Evolutionary conservation across 257 asterid species (phyloP), one percentile per base, ranked within the genome.

Genomic region (Schizonepeta tenuifolia): DNA sequence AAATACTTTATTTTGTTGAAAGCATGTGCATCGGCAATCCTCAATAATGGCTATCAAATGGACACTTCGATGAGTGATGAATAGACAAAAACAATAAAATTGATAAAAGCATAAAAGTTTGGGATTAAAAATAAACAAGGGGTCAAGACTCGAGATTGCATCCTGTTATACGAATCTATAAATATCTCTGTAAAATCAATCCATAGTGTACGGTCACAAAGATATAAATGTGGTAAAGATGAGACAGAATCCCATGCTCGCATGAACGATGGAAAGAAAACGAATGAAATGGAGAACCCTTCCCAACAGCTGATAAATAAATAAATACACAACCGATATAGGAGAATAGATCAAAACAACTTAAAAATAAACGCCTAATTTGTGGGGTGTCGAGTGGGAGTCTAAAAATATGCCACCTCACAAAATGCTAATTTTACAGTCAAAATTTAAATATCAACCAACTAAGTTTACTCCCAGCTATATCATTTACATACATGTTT

Each of bases 401-500:
- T 70, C 26, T 36, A 70, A 46, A 36, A 78, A 74, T 73, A 77
- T 69, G 74, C 79, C 83, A 83, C 88, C 83, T 53, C 59, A 67
- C 76, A 77, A 69, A 58, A 79, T 13, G 74, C 83, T 78, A 85
- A 73, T 85, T 80, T 76, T 87, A 82, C 82, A 85, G 84, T 81
- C 81, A 82, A 85, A 82, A 83, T 85, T 83, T 78, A 81, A 80
- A 76, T 72, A 72, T 69, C 81, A 65, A 82, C 73, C 66, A 75
- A 73, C 77, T 80, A 74, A 82, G 76, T 74, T 76, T 75, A 79
- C 80, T 84, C 84, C 83, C 81, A 78, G 68, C 76, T 66, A 75
- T 81, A 75, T 81, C 83, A 87, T 68, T 68, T 80, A 87, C 83
- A 84, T 67, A 58, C 84, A 78, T 73, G 74, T 79, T 81, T 81